These are phyloP conservation scores for Pythium diclinum DNA, from an alignment of 352 stramenopile species.

Conservation along the genomic window DNA sequence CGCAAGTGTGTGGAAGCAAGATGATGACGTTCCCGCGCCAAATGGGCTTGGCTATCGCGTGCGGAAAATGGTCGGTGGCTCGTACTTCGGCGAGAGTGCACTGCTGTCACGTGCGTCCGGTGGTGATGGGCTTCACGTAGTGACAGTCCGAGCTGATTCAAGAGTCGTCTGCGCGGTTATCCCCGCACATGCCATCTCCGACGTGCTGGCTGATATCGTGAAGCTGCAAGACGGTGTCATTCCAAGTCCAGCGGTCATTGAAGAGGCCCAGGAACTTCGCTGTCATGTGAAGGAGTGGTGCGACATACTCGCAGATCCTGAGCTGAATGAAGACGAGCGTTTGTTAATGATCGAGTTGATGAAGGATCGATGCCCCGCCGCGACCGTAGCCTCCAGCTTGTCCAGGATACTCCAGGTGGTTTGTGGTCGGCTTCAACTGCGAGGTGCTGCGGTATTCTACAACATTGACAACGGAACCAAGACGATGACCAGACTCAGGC, in stretches of 20 bases:
- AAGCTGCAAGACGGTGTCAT: background rate
- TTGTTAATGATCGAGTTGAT: background rate
- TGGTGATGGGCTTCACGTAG: background rate
- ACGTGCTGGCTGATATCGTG: background rate
- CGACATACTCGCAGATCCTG: background rate
- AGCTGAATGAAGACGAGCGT: background rate
- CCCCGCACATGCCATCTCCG: background rate
- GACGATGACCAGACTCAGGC: background rate
- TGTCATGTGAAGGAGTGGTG: slow-evolving; percentile 2
- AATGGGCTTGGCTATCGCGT: background rate
- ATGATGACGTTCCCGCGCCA: background rate
- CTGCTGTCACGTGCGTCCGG: background rate
- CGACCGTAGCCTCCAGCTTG: background rate
- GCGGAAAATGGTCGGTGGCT: background rate
- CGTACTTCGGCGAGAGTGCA: slow-evolving; percentile 8
- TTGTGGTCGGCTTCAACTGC: background rate
- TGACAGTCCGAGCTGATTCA: slow-evolving; percentile 5
- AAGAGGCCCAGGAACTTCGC: background rate
- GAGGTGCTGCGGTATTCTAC: slow-evolving; percentile 2
- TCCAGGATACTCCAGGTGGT: slow-evolving; percentile 6
- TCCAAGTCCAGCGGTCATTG: background rate
- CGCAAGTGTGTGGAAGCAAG: background rate
- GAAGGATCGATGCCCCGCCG: background rate
- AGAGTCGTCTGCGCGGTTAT: background rate
- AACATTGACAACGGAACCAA: background rate